Evolutionary conservation across 2,329 filamentous ascomycete genomes (phyloP).

Genomic region (Cyclaneusma minus): DNA sequence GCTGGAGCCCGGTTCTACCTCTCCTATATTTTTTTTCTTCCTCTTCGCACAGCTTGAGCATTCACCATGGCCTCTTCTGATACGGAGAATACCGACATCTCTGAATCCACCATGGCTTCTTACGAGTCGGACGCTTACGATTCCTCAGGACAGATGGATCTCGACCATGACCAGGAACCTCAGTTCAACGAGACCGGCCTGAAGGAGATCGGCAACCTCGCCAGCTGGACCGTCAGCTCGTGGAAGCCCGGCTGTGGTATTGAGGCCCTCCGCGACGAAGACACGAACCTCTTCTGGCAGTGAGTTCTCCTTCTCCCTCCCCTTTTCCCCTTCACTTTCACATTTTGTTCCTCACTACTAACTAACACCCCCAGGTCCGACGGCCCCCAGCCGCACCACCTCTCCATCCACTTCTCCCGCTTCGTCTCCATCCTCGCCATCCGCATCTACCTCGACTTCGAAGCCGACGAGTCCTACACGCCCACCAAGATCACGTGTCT

Average conservation of each 20-base stretch:
- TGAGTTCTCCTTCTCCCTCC: slow-evolving; percentile 26
- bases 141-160: slow-evolving; percentile 16
- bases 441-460: slow-evolving; percentile 80
- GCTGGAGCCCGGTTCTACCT: too few species aligned
- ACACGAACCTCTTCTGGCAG: slow-evolving; percentile 67
- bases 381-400: slow-evolving; percentile 66
- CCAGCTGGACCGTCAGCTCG: slow-evolving; percentile 69
- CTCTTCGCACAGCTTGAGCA: too few species aligned
- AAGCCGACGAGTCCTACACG: slow-evolving; percentile 89
- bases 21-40: too few species aligned
- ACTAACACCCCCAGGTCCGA: slow-evolving; percentile 41
- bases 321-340: background rate
- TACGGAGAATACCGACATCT: too few species aligned
- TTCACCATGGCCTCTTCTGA: too few species aligned
- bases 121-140: too few species aligned
- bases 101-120: too few species aligned
- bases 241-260: slow-evolving; percentile 70
- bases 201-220: slow-evolving; percentile 74
- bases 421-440: slow-evolving; percentile 65
- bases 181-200: slow-evolving; percentile 42
- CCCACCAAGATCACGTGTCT: slow-evolving; percentile 83
- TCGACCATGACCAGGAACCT: slow-evolving; percentile 9
- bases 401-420: slow-evolving; percentile 78
- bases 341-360: background rate
- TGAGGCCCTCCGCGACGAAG: slow-evolving; percentile 58